Base-by-base conservation (phyloP, 2,329 filamentous ascomycete species). In the Colletotrichum scovillei region DNA sequence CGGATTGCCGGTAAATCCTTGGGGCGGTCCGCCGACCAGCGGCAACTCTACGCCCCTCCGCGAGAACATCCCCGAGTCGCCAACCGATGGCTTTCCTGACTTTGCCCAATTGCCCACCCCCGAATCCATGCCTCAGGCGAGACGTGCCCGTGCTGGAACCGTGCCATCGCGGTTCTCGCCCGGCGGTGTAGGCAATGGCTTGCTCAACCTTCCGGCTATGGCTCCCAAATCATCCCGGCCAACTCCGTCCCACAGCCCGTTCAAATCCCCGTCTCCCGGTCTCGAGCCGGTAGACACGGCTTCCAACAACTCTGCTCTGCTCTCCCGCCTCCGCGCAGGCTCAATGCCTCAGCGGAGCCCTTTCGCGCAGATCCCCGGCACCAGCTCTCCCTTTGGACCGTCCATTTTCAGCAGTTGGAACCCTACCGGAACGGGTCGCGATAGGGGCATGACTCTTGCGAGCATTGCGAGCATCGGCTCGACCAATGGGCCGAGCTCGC, bases 51-150 rank as follows among this genome's bases (percentile, higher is more conserved):
- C 96, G 55, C 97, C 97, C 77, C 90, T 99, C 64, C 94, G 97
- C 80, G 97, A 98, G 86, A 98, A 96, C 76, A 98, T 99, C 74
- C 95, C 96, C 76, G 97, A 99, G 85, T 98, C 96, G 46, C 97
- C 97, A 38, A 97, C 94, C 76, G 96, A 98, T 85, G 96, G 94
- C 77, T 98, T 98, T 78, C 95, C 97, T 72, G 95, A 98, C 82
- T 95, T 98, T 81, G 90, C 93, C 76, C 91, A 92, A 78, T 88
- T 94, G 55, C 89, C 93, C 55, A 88, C 92, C 9, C 89, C 93
- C 76, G 89, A 92, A 76, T 88, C 87, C 71, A 81, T 93, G 74
- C 91, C 93, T 69, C 88, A 93, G 78, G 90, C 91, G 60, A 91
- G 97, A 76, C 92, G 97, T 81, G 93, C 95, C 77, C 92, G 97